Evolutionary conservation across 768 basidiomycete species (phyloP), one percentile per base, ranked within the genome.

Genomic region (Pulveroboletus sp.): DNA sequence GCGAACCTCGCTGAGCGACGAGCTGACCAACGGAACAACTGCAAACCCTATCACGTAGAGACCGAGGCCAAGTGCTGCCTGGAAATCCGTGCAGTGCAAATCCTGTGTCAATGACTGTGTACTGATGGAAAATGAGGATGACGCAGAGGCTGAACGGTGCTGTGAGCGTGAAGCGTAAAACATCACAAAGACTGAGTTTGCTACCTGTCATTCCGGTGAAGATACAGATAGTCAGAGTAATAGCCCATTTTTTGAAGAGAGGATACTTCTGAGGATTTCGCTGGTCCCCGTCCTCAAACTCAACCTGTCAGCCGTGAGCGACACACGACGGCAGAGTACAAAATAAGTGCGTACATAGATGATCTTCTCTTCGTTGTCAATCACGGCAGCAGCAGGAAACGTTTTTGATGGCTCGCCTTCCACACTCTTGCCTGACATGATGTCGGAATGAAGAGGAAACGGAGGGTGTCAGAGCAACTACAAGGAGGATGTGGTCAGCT

Each of bases 41-140:
- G 75, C 84, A 49, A 82, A 86, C 0, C 83, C 83, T 6, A 86
- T 55, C 0, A 76, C 70, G 57, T 76, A 88, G 26, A 82, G 67
- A 40, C 74, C 72, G 17, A 80, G 68, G 5, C 78, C 80, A 11
- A 78, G 57, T 0, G 72, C 73, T 0, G 73, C 77, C 48, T 77
- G 67, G 15, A 77, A 65, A 8, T 65, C 38, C 0, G 74, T 74
- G 54, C 74, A 77, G 43, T 75, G 63, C 17, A 76, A 54, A 39
- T 74, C 72, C 3, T 44, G 52, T 9, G 59, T 75, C 83, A 88
- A 82, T 0, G 80, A 79, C 0, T 69, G 57, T 53, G 74, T 71
- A 1, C 83, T 84, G 48, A 81, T 65, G 28, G 74, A 74, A 63
- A 79, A 86, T 0, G 79, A 71, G 6, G 77, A 70, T 2, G 76